Conservation (phyloP, 2,329 filamentous ascomycete genomes). For the Tolypocladium ophioglossoides region DNA sequence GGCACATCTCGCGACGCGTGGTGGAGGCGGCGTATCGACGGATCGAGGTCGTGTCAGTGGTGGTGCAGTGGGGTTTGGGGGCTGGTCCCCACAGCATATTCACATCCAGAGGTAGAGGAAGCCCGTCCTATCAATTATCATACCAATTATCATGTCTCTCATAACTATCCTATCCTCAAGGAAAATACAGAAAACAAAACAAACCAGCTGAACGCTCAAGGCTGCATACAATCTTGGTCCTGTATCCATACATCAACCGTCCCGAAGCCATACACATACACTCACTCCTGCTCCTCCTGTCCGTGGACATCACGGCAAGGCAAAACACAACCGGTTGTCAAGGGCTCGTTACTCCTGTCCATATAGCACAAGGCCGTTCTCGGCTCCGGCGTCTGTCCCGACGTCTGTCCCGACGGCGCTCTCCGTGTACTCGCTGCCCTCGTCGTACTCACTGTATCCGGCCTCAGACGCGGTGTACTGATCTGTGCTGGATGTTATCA, state of each 20-base stretch:
- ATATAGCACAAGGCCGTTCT: constrained; percentile 25
- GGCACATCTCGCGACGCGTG: neutral
- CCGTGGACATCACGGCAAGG: neutral
- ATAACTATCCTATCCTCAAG: constrained; percentile 3
- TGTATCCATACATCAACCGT: neutral
- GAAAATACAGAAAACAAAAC: constrained; percentile 1
- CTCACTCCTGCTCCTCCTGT: neutral
- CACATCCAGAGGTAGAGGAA: no score
- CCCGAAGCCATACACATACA: neutral
- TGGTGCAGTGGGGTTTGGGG: neutral
- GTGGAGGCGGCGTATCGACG: neutral
- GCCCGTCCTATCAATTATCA: neutral
- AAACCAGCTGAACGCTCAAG: constrained; percentile 4
- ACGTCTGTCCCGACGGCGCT: constrained; percentile 11
- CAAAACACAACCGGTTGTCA: neutral
- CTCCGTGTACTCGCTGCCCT: constrained; percentile 32
- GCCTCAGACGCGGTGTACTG: constrained; percentile 25
- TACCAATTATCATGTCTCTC: constrained; percentile 5
- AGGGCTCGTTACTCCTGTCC: constrained; percentile 11
- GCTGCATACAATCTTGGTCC: constrained; percentile 2
- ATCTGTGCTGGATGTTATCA: constrained; percentile 30
- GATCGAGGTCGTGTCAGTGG: neutral
- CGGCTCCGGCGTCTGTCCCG: constrained; percentile 10
- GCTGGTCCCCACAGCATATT: neutral
- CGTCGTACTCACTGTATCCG: constrained; percentile 28